Evolutionary conservation across 306 rosid species (phyloP).

Genomic region (apple (Malus domestica)): DNA sequence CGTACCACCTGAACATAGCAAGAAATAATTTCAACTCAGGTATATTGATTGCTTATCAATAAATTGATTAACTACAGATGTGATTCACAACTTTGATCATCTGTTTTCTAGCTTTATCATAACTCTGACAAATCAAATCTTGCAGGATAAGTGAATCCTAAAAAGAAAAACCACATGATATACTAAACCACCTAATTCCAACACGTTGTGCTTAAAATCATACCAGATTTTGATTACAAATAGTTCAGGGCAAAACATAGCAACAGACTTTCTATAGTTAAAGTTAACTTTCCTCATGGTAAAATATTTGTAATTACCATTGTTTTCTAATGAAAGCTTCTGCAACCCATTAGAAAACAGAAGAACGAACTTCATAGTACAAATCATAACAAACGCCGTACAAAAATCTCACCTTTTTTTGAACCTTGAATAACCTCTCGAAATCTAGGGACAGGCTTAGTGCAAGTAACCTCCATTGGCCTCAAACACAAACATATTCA

Average conservation of each 20-base stretch:
- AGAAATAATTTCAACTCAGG: slow-evolving; percentile 1
- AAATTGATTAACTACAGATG: not conserved
- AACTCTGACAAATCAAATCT: not conserved
- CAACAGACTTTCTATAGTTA: not conserved
- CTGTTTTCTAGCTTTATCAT: not conserved
- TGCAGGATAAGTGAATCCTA: not conserved
- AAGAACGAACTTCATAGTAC: not conserved
- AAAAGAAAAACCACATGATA: not conserved
- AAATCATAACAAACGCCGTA: not conserved
- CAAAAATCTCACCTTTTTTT: slow-evolving; percentile 46
- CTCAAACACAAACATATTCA: slow-evolving; percentile 28
- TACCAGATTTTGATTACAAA: not conserved
- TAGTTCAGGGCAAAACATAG: not conserved
- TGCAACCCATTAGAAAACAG: not conserved
- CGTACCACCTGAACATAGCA: slow-evolving; percentile 44
- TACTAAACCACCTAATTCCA: not conserved
- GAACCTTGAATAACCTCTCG: slow-evolving; percentile 48
- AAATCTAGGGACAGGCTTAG: slow-evolving; percentile 25
- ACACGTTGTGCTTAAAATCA: not conserved
- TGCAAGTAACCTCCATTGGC: slow-evolving; percentile 88
- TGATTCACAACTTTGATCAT: not conserved
- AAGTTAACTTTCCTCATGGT: not conserved
- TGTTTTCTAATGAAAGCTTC: not conserved
- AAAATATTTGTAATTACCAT: not conserved
- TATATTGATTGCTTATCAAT: not conserved